phyloP scores from a whole-genome alignment of 192 early-diverging fungal species.

The Funneliformis mosseae region DNA sequence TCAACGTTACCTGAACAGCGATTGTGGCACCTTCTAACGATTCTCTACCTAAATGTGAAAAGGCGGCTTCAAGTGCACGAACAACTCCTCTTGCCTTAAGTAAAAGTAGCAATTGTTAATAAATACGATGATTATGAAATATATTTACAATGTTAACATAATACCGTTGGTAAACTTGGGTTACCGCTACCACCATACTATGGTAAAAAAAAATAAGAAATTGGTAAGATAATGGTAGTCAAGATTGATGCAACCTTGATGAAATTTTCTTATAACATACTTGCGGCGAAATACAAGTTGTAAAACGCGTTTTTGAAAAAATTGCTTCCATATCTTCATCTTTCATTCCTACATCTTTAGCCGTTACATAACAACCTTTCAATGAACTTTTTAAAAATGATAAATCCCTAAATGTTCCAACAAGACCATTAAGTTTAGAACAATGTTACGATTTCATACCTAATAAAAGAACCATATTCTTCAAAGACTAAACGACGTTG shows the following conservation, averaged over 20 bases:
- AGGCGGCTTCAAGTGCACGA: slow-evolving; percentile 45
- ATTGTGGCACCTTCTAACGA: slow-evolving; percentile 38
- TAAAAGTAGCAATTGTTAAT: not conserved
- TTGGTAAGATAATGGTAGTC: not conserved
- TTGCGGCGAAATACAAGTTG: slow-evolving; percentile 45
- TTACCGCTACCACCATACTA: slow-evolving; percentile 45
- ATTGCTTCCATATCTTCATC: slow-evolving; percentile 42
- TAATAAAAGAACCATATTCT: slow-evolving; percentile 49
- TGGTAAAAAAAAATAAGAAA: not conserved
- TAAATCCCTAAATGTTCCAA: not conserved
- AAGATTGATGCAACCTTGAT: not conserved
- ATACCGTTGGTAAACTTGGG: slow-evolving; percentile 44
- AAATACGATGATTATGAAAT: not conserved
- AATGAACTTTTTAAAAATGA: slow-evolving; percentile 28
- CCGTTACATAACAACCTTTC: slow-evolving; percentile 48
- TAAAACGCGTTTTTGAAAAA: slow-evolving; percentile 41
- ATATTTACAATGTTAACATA: not conserved
- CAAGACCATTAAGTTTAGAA: not conserved
- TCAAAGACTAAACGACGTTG: slow-evolving; percentile 39
- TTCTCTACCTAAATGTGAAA: slow-evolving; percentile 36
- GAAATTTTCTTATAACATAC: not conserved
- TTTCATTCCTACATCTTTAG: slow-evolving; percentile 45
- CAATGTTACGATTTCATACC: not conserved
- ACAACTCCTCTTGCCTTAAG: slow-evolving; percentile 42
- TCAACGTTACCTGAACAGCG: slow-evolving; percentile 42